Evolutionary conservation across 768 basidiomycete species (phyloP), one percentile per base, ranked within the genome.

Genomic region (Paxillus rubicundulus): DNA sequence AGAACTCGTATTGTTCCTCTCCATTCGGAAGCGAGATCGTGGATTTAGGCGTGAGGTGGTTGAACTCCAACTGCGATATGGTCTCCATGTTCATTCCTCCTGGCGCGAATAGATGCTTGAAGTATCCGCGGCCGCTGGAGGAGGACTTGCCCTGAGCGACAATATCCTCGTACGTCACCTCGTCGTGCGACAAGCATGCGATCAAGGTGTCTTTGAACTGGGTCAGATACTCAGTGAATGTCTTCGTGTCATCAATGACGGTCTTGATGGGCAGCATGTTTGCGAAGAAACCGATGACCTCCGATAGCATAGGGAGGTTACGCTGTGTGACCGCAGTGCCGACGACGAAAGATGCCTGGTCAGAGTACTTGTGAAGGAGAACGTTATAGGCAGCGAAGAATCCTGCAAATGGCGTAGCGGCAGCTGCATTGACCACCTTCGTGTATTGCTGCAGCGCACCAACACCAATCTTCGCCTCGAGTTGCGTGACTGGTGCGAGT

Each of bases 351-450:
- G 62, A 62, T 16, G 58, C 51, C 38, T 68, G 67, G 13, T 60
- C 53, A n/a, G 67, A 69, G 52, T 68, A 69, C 17, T 68, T 68
- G 61, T 69, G 62, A 45, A 68, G 62, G 13, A 68, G 65, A n/a
- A 68, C n/a, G 9, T 68, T 68, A 46, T 68, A 68, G 3, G 60
- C 66, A 2, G 66, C 67, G 30, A 68, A 68, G 55, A 68, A 68
- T 13, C 62, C 67, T 42, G 66, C 64, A 30, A 68, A 68, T 3
- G 62, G 53, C 1, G 66, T 68, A 20, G 59, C 61, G 9, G 48
- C 54, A 4, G 51, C 45, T 14, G 57, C 55, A 2, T 54, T 45
- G 39, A 64, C 49, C 28, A 65, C 13, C 14, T 61, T 57, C 20
- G 53, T 18, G 57, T 66, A 67, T 45, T 54, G 38, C 38, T 61